Evolutionary conservation across 2,329 filamentous ascomycete species (phyloP).

Genomic region (Pyricularia sp.): DNA sequence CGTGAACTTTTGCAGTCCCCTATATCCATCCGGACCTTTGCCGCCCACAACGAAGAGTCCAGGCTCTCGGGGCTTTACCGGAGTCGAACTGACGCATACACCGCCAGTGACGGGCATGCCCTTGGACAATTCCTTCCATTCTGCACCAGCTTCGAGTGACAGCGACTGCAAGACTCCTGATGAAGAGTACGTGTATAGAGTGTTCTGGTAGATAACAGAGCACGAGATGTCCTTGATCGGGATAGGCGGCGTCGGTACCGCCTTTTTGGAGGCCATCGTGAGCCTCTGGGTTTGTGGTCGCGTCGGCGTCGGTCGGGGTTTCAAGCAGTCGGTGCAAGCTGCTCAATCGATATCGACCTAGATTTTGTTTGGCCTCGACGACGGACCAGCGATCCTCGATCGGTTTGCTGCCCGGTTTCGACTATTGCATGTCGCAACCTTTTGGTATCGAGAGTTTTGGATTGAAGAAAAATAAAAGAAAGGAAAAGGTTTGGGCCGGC

Average conservation of each 20-base stretch:
- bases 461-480: neutral
- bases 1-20: constrained; percentile 63
- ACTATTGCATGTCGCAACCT: neutral
- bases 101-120: constrained; percentile 66
- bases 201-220: constrained; percentile 71
- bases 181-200: constrained; percentile 70
- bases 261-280: constrained; percentile 40
- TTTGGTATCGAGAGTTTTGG: neutral
- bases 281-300: neutral
- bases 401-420: neutral
- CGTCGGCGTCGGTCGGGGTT: neutral
- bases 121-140: constrained; percentile 59
- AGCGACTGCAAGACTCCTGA: constrained; percentile 67
- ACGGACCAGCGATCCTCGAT: neutral
- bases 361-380: neutral
- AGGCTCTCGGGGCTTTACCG: constrained; percentile 46
- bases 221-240: constrained; percentile 64
- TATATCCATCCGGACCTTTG: constrained; percentile 45
- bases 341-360: neutral
- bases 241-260: constrained; percentile 59
- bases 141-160: constrained; percentile 54
- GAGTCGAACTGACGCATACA: constrained; percentile 64
- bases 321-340: neutral
- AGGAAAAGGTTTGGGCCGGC: neutral
- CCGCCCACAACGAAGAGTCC: constrained; percentile 80